Percentiles rank a stretch among this genome's conserved stretches.
Conservation (phyloP, 2,329 filamentous ascomycete genomes). For the Zymoseptoria brevis region DNA sequence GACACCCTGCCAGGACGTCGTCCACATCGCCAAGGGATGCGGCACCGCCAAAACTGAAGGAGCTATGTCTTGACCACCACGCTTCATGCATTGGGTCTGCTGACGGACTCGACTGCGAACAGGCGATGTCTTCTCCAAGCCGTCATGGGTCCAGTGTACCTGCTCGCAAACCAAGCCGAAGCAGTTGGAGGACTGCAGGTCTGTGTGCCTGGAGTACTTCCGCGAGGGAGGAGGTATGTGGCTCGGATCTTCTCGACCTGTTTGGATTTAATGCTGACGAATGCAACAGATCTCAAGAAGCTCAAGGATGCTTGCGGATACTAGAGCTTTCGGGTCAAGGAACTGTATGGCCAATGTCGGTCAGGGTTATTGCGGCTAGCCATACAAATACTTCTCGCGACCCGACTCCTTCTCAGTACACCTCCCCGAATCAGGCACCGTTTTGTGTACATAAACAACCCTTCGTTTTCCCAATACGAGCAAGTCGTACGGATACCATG, state of each 20-base stretch:
- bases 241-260: background rate
- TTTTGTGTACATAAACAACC: too few species aligned
- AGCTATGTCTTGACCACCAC: background rate
- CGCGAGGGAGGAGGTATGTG: background rate
- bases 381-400: too few species aligned
- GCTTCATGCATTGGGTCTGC: background rate
- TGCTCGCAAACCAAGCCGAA: background rate
- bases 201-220: background rate
- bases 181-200: background rate
- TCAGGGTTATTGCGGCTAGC: too few species aligned
- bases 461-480: too few species aligned
- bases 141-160: background rate
- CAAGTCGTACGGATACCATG: too few species aligned
- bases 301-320: background rate
- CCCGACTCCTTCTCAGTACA: too few species aligned
- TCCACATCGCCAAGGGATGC: background rate
- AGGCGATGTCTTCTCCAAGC: background rate
- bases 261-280: background rate
- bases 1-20: background rate
- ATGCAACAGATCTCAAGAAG: background rate
- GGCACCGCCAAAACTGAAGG: background rate
- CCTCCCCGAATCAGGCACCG: too few species aligned
- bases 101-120: background rate
- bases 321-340: background rate
- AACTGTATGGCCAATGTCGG: too few species aligned